These are phyloP conservation scores for Przewalskia tangutica DNA, from an alignment of 257 asterid genomes.

Conservation along the genomic window DNA sequence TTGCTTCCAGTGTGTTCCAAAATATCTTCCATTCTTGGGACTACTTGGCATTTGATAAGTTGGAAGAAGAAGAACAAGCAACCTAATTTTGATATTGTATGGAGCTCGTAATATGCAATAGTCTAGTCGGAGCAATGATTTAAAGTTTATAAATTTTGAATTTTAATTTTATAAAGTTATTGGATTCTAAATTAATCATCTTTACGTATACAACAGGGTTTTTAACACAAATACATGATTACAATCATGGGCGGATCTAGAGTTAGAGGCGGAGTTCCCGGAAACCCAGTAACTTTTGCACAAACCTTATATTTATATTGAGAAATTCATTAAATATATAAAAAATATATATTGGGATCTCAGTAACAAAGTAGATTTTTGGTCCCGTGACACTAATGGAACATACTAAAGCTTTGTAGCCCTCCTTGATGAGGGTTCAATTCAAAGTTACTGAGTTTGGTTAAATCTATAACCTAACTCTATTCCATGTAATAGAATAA, in stretches of 20 bases:
- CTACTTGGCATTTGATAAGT: background rate
- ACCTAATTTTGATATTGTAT: background rate
- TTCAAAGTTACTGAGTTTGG: background rate
- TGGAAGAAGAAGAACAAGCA: background rate
- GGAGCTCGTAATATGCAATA: background rate
- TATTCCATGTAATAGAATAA: background rate
- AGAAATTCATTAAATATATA: background rate
- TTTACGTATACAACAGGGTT: background rate
- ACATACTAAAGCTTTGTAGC: too few relatives aligned
- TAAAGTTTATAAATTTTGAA: background rate
- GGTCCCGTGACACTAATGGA: too few relatives aligned
- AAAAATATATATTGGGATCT: too few relatives aligned
- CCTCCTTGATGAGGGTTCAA: too few relatives aligned
- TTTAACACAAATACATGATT: background rate
- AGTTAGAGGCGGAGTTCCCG: too few relatives aligned
- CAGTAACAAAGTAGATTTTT: too few relatives aligned
- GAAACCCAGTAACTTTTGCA: too few relatives aligned
- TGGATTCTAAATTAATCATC: background rate
- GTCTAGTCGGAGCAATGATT: rapidly evolving
- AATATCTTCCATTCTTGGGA: background rate
- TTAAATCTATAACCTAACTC: background rate
- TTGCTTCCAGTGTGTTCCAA: background rate
- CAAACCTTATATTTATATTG: too few relatives aligned
- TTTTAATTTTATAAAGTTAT: background rate
- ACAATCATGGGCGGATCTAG: background rate